phyloP scores from a whole-genome alignment of 495 filamentous ascomycete species.

The Penicillium flavigenum region DNA sequence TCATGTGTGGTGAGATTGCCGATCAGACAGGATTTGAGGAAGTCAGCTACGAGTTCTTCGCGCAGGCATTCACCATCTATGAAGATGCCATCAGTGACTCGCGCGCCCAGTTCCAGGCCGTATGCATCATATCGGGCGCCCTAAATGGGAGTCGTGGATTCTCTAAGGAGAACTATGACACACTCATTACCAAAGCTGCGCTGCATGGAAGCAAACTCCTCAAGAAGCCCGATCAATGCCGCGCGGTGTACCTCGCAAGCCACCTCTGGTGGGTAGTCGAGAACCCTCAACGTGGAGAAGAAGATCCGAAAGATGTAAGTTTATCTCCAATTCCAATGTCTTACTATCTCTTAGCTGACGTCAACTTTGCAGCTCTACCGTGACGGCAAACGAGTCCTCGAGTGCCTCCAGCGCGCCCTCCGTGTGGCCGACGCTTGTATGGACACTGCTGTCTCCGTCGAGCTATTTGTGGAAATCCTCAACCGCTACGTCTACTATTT shows the following conservation, averaged over 20 bases:
- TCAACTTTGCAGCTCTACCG: conserved; percentile 70
- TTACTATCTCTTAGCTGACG: conserved; percentile 7
- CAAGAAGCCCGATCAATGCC: conserved; percentile 97
- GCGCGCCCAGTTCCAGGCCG: conserved; percentile 94
- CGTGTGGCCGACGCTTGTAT: conserved; percentile 98
- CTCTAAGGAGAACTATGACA: conserved; percentile 95
- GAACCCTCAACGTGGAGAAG: conserved; percentile 75
- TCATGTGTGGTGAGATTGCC: conserved; percentile 87
- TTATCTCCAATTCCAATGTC: background rate
- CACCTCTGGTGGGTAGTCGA: conserved; percentile 98
- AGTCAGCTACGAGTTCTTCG: conserved; percentile 96
- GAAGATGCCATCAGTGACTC: conserved; percentile 95
- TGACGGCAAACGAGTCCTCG: conserved; percentile 93
- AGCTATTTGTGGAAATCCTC: conserved; percentile 96
- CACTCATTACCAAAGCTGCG: conserved; percentile 94
- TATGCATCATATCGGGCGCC: conserved; percentile 89
- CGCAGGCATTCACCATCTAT: conserved; percentile 97
- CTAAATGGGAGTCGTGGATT: conserved; percentile 85
- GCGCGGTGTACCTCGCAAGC: conserved; percentile 92
- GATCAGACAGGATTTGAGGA: conserved; percentile 93
- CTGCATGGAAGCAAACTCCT: conserved; percentile 95
- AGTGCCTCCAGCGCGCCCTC: conserved; percentile 92
- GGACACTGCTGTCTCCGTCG: conserved; percentile 97
- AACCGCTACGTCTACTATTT: conserved; percentile 99
- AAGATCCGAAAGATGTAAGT: conserved; percentile 80